These are phyloP conservation scores for Fusarium multiceps DNA, from an alignment of 2,329 filamentous ascomycete species.

Conservation along the genomic window DNA sequence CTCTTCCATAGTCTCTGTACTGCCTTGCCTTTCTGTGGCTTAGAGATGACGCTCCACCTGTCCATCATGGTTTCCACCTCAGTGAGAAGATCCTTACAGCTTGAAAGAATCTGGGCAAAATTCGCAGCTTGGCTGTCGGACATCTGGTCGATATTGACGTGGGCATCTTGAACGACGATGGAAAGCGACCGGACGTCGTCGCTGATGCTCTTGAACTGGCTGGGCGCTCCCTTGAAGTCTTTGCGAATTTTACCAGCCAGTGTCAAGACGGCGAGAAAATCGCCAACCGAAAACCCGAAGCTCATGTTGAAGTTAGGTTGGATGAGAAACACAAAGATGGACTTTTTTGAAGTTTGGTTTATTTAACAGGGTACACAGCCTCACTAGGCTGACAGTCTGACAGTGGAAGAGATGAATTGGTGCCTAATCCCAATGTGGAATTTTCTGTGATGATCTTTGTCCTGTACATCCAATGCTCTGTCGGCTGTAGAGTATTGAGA, in stretches of 20 bases:
- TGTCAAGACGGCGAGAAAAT: neutral
- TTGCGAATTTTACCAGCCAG: neutral
- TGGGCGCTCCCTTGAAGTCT: neutral
- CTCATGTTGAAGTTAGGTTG: neutral
- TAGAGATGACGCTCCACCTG: fast-evolving
- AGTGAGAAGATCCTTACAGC: neutral
- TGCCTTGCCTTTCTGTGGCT: neutral
- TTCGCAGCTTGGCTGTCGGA: fast-evolving
- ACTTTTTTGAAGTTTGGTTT: no score
- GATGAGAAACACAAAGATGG: no score
- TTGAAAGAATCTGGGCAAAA: neutral
- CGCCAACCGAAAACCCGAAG: neutral
- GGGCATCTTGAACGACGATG: neutral
- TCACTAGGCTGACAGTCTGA: neutral
- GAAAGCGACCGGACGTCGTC: neutral
- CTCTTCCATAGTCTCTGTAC: neutral
- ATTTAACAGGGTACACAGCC: neutral
- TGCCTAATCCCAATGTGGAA: no score
- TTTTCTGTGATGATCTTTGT: neutral
- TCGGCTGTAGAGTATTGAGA: no score
- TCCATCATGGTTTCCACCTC: fast-evolving
- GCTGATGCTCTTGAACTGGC: neutral
- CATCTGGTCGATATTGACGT: neutral
- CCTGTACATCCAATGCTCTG: no score
- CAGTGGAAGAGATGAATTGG: no score